Base-by-base conservation (phyloP, 2,329 filamentous ascomycete species). In the Colletotrichum sp. region DNA sequence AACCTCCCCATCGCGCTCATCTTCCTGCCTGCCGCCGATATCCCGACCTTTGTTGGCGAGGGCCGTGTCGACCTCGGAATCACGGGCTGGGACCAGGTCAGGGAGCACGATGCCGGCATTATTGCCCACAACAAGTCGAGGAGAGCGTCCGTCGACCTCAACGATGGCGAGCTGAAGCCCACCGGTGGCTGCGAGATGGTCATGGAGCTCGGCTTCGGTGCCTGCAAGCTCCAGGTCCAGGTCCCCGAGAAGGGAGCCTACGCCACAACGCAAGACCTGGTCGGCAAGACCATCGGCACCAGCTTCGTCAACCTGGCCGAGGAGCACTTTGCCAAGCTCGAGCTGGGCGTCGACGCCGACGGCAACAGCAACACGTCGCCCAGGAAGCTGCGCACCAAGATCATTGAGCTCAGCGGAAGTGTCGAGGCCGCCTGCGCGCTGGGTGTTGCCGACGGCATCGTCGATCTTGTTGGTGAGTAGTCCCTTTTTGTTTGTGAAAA, bases 361-460 rank as follows among this genome's bases (percentile, higher is more conserved):
- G 80, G 86, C 30, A 81, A 86, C 30, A 81, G 79, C 43, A 77
- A 81, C 24, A 65, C 80, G 30, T 82, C 84, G 1, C 82, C 83
- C 18, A 82, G 83, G 69, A 93, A 94, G 84, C 85, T 98, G 79
- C 92, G 90, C 81, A 99, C 97, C 12, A 96, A 95, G 82, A 96
- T 99, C 81, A 95, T 98, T 82, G 98, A 97, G 85, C 91, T 99
- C 76, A 97, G 96, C 78, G 97, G 97, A 18, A 99, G 96, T 89
- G 97, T 99, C 39, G 97, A 99, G 87, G 96, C 97, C 67, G 96
- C 97, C 52, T 99, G 97, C 83, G 96, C 97, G 24, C 88, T 99
- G 71, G 97, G 97, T 69, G 96, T 99, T 32, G 97, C 97, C 59
- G 96, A 99, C 83, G 97, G 96, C 67, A 98, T 99, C 83, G 96